phyloP scores from a whole-genome alignment of 1,139 yeast genomes.

The Pichia cactophila region DNA sequence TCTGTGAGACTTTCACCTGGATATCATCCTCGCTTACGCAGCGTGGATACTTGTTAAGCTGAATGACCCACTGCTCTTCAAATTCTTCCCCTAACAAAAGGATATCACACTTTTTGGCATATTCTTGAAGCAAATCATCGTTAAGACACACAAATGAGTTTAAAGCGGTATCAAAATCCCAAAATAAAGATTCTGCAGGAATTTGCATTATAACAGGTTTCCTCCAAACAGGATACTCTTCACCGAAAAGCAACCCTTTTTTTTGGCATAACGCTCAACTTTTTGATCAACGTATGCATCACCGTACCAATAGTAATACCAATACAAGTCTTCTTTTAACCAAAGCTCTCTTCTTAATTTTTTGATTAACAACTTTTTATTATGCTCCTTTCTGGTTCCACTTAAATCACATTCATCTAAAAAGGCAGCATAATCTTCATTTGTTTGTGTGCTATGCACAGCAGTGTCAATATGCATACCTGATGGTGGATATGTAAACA shows the following conservation, averaged over 20 bases:
- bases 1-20: slow-evolving; percentile 2
- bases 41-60: neutral
- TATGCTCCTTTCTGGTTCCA: slow-evolving; percentile 5
- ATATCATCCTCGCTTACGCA: neutral
- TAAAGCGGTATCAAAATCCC: slow-evolving; percentile 5
- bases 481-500: slow-evolving; percentile 4
- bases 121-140: slow-evolving; percentile 1
- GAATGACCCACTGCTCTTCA: neutral
- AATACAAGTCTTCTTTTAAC: slow-evolving; percentile 1
- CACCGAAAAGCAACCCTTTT: neutral
- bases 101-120: slow-evolving; percentile 10
- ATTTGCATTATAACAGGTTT: slow-evolving; percentile 5
- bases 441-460: neutral
- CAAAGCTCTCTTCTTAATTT: slow-evolving; percentile 1
- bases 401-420: slow-evolving; percentile 6
- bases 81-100: slow-evolving; percentile 6
- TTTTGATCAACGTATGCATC: slow-evolving; percentile 1
- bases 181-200: slow-evolving; percentile 4
- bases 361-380: slow-evolving; percentile 1
- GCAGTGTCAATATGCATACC: neutral
- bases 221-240: slow-evolving; percentile 10
- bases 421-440: slow-evolving; percentile 4
- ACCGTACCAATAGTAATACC: slow-evolving; percentile 5
- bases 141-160: slow-evolving; percentile 6
- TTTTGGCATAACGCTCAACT: slow-evolving; percentile 4